Percentiles rank a stretch among this genome's conserved stretches.
Evolutionary conservation across 371 early-diverging fungal species (phyloP).

Genomic region (Apophysomyces variabilis): DNA sequence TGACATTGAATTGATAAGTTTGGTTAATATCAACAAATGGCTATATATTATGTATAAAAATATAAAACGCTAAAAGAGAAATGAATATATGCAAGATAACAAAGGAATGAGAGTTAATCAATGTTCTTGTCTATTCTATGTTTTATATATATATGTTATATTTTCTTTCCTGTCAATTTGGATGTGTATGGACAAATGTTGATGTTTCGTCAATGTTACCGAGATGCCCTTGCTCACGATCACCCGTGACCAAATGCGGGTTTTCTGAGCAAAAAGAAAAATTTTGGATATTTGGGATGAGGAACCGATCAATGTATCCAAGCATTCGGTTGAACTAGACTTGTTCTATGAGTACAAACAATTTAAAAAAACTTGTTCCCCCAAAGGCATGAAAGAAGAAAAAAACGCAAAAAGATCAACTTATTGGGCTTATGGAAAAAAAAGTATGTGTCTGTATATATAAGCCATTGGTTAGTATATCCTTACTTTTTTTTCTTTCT

Average conservation of each 20-base stretch:
- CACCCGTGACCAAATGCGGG: not conserved
- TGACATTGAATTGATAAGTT: not conserved
- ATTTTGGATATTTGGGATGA: not conserved
- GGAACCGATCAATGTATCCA: not conserved
- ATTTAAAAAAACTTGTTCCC: too few relatives aligned
- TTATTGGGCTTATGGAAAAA: too few relatives aligned
- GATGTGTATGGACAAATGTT: too few relatives aligned
- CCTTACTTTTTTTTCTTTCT: slow-evolving; percentile 9
- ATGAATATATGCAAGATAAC: not conserved
- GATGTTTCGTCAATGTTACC: slow-evolving; percentile 6
- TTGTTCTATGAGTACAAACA: too few relatives aligned
- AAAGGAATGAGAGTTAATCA: not conserved
- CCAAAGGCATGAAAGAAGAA: not conserved
- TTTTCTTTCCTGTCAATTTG: too few relatives aligned
- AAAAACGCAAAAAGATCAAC: not conserved
- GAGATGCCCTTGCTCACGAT: not conserved
- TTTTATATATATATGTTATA: too few relatives aligned
- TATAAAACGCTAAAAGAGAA: not conserved
- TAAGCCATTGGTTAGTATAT: slow-evolving; percentile 6
- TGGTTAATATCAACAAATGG: not conserved
- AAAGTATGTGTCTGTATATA: slow-evolving; percentile 12
- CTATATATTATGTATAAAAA: not conserved
- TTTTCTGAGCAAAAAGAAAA: not conserved
- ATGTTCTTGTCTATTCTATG: not conserved
- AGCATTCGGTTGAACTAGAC: not conserved